These are phyloP conservation scores for Melaleuca quinquenervia DNA, from an alignment of 345 rosid species.

Conservation along the genomic window DNA sequence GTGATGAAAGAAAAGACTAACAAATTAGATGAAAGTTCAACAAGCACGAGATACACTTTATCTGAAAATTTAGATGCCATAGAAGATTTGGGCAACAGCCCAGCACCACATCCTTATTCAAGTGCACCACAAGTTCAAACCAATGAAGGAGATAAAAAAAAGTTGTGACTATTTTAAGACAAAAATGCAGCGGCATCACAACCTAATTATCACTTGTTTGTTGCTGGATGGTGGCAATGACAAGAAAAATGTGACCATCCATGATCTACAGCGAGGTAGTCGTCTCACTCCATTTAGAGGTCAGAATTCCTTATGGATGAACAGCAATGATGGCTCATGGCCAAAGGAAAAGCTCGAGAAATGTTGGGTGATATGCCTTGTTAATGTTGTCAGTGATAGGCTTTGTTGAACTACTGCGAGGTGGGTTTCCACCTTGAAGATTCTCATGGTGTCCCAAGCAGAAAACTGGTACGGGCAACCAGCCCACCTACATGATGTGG, in stretches of 20 bases:
- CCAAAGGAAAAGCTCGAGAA: background rate
- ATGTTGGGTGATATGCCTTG: background rate
- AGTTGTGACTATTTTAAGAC: background rate
- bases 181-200: background rate
- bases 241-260: background rate
- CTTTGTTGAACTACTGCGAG: background rate
- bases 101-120: background rate
- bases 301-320: background rate
- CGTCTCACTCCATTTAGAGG: background rate
- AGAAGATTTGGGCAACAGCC: background rate
- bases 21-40: background rate
- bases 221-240: background rate
- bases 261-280: background rate
- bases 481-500: no score
- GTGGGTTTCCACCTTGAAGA: background rate
- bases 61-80: background rate
- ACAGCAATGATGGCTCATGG: background rate
- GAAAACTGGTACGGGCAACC: accelerated
- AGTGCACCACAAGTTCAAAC: background rate
- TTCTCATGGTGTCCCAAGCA: background rate
- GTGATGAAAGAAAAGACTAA: background rate
- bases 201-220: background rate
- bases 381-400: background rate
- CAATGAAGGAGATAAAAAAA: background rate
- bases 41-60: background rate